Evolutionary conservation across 371 early-diverging fungal genomes (phyloP), one percentile per base, ranked within the genome.

Genomic region (Apophysomyces trapeziformis): DNA sequence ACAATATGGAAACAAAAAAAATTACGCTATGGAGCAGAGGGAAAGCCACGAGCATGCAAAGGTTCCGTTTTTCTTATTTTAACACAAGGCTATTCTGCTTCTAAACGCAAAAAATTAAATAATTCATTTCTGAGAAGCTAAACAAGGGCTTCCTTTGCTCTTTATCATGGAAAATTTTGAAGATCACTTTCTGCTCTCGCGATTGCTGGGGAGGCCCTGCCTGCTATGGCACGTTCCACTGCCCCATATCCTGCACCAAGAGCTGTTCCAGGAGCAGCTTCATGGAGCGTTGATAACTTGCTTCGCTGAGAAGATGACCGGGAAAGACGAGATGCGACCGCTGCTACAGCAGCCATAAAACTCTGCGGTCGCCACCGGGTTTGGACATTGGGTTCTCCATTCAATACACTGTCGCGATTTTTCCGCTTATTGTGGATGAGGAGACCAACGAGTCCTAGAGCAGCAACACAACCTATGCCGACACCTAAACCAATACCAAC

Each of bases 281-380:
- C 60, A 43, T 18, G 38, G 16, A 21, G 1, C 4, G 39, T 63
- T 11, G 47, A 56, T n/a, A 38, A 9, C 14, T 62, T 61, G 21
- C 43, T 61, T 14, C 38, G 36, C 16, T 43, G 41, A 9, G 58
- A 58, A 7, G 59, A n/a, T 21, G 43, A 44, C 16, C 58, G 41
- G 14, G 65, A 45, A 1, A 65, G 18, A 14, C 59, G 21, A 13
- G 65, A 39, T 11, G 58, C 45, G 6, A 58, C 65, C 41, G 47
- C 32, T 6, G 50, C 38, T 6, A 58, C 65, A n/a, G 39, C 65
- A 9, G 43, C 58, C 35, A 65, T 65, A 35, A 65, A 65, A 16
- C 65, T 65, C 12, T 65, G 57, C n/a, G 65, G 57, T 58, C 59
- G 57, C 59, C 64, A 64, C 13, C 45, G 57, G n/a, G 64, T 64